Evolutionary conservation across 768 basidiomycete species (phyloP).

Genomic region (Boletus barrowsii): DNA sequence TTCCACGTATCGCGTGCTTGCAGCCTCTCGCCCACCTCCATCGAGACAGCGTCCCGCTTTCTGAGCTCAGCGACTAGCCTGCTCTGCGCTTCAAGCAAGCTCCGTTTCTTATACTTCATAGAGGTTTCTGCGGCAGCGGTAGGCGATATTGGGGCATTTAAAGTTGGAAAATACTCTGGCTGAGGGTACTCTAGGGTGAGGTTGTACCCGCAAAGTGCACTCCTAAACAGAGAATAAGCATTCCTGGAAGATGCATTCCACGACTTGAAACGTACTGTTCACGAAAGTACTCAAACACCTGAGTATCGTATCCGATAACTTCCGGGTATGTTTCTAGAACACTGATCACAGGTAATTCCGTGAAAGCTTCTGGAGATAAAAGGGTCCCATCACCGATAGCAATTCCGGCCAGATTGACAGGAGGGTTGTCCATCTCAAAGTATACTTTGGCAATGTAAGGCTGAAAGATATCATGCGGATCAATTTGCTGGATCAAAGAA

Average conservation of each 20-base stretch:
- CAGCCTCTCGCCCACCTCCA: constrained; percentile 19
- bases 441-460: constrained; percentile 74
- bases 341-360: constrained; percentile 52
- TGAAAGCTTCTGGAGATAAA: constrained; percentile 46
- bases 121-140: rapidly evolving
- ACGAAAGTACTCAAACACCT: constrained; percentile 63
- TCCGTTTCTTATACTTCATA: background rate
- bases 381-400: constrained; percentile 68
- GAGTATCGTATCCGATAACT: constrained; percentile 64
- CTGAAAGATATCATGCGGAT: constrained; percentile 36
- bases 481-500: constrained; percentile 26
- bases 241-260: background rate
- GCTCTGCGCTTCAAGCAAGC: constrained; percentile 11
- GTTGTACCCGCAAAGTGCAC: constrained; percentile 59
- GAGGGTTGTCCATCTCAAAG: constrained; percentile 57
- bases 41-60: background rate
- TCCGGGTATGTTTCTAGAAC: constrained; percentile 74
- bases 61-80: constrained; percentile 3
- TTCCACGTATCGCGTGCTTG: constrained; percentile 33
- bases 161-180: constrained; percentile 43
- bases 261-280: constrained; percentile 47
- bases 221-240: constrained; percentile 35
- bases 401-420: constrained; percentile 64
- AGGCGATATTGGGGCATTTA: background rate
- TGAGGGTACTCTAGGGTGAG: constrained; percentile 72